A percentile compares a stretch with the other conserved stretches of the same genome.
These are phyloP conservation scores for Hibiscus tridactylites DNA, from an alignment of 345 rosid genomes.

Conservation along the genomic window DNA sequence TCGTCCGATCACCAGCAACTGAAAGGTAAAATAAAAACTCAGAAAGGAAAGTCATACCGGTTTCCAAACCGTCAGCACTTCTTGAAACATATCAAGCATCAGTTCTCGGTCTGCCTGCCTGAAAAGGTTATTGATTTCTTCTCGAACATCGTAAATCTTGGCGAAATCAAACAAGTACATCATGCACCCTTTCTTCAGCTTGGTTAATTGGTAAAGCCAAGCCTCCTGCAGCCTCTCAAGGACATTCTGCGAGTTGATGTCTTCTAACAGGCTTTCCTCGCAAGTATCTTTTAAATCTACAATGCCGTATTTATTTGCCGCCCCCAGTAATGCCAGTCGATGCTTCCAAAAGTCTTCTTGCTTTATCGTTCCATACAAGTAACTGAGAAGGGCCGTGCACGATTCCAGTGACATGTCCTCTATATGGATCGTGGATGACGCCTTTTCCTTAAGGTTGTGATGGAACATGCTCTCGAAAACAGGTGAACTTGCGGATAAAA, in stretches of 20 bases:
- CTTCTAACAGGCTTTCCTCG: constrained; percentile 85
- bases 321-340: constrained; percentile 60
- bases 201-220: constrained; percentile 81
- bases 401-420: constrained; percentile 84
- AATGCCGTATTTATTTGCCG: constrained; percentile 82
- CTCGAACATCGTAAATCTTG: constrained; percentile 76
- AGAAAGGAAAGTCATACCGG: constrained; percentile 24
- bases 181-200: constrained; percentile 80
- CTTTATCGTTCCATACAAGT: constrained; percentile 73
- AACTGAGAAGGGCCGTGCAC: constrained; percentile 65
- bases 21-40: neutral
- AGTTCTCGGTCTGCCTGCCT: constrained; percentile 69
- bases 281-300: constrained; percentile 62
- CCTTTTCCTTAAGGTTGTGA: constrained; percentile 86
- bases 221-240: constrained; percentile 87
- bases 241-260: constrained; percentile 70
- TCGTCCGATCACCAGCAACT: neutral
- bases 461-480: constrained; percentile 88
- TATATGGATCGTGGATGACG: constrained; percentile 66
- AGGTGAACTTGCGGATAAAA: constrained; percentile 77
- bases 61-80: constrained; percentile 73
- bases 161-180: constrained; percentile 79
- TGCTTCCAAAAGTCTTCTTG: constrained; percentile 94
- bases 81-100: constrained; percentile 86
- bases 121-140: constrained; percentile 64